These are phyloP conservation scores for Salix exigua DNA, from an alignment of 345 rosid genomes.

Conservation along the genomic window DNA sequence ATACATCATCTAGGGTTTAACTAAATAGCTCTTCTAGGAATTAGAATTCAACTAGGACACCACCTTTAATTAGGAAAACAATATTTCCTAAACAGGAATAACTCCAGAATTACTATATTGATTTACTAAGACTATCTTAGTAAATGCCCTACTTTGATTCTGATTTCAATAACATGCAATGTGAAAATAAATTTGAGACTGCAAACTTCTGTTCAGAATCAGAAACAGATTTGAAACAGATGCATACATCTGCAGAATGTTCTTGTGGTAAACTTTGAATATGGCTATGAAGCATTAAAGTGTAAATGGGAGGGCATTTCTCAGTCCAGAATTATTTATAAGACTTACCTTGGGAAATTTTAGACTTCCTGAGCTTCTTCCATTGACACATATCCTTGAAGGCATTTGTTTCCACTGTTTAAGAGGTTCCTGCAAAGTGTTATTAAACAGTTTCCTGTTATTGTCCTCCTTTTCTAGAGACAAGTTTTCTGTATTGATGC, in stretches of 20 bases:
- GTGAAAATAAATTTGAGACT: neutral
- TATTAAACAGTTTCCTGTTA: neutral
- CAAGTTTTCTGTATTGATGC: neutral
- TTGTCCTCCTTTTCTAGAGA: neutral
- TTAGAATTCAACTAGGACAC: too few species aligned
- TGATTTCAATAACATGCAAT: too few species aligned
- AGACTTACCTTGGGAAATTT: neutral
- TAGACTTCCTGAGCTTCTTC: neutral
- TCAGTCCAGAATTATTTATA: neutral
- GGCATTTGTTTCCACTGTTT: neutral
- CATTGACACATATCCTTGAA: neutral
- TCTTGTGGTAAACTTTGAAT: slow-evolving; percentile 1
- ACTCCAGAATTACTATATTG: too few species aligned
- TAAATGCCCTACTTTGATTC: too few species aligned
- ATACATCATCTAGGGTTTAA: too few species aligned
- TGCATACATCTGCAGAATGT: neutral
- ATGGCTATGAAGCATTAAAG: neutral
- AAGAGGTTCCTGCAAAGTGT: neutral
- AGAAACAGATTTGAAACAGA: neutral
- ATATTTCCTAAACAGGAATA: too few species aligned
- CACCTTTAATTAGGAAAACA: too few species aligned
- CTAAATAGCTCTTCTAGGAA: too few species aligned
- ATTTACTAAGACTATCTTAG: too few species aligned
- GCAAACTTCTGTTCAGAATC: neutral
- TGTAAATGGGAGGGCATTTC: neutral